Conservation (phyloP, 148 eudicot species). For the Camellia lanceoleosa region DNA sequence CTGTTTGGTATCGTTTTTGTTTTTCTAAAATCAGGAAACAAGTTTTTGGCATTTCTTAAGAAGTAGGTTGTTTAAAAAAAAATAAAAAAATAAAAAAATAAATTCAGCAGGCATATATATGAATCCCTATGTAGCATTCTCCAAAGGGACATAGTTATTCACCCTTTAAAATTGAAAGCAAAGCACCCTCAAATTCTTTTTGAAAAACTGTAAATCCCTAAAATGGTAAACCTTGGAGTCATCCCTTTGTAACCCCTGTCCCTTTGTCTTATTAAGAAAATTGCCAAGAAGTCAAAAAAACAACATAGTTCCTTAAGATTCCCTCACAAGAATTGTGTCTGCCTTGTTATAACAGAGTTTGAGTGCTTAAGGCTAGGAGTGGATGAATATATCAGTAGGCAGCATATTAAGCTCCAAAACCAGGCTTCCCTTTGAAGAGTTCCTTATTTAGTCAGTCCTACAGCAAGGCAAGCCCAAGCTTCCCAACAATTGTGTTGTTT, state of each 20-base stretch:
- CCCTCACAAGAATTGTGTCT: constrained; percentile 8
- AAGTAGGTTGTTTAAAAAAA: no score
- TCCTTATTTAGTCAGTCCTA: no score
- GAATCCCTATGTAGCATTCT: background rate
- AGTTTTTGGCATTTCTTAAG: no score
- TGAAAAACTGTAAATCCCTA: constrained; percentile 10
- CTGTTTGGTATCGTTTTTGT: no score
- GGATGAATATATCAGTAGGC: background rate
- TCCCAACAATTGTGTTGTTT: background rate
- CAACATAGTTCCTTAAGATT: constrained; percentile 8
- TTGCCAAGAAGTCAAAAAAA: background rate
- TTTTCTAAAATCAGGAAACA: no score
- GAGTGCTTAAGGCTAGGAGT: background rate
- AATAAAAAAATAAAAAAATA: no score
- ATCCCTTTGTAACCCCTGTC: background rate
- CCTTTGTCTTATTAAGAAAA: background rate
- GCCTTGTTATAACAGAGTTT: background rate
- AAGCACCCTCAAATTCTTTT: background rate
- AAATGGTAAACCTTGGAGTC: constrained; percentile 3
- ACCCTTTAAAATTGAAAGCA: background rate
- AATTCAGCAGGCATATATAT: background rate
- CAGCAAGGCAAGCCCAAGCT: no score
- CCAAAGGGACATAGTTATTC: background rate
- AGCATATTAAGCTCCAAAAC: no score
- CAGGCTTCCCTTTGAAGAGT: no score